Conservation (phyloP, 345 rosid species). For the Dipteronia sinensis region DNA sequence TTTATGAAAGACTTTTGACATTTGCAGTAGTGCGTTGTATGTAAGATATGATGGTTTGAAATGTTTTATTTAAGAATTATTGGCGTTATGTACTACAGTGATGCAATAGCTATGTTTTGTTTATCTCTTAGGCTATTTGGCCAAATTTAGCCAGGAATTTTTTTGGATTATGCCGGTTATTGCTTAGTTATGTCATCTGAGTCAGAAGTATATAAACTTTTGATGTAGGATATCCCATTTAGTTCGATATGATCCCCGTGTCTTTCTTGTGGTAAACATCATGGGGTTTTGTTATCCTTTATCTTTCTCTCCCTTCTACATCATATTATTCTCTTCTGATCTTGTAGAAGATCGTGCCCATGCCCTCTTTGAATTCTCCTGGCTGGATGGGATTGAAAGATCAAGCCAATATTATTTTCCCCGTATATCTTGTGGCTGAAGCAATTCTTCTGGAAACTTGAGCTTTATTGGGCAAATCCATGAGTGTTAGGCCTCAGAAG, state of each 20-base stretch:
- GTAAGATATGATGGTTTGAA: background rate
- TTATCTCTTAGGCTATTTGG: background rate
- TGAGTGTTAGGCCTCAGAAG: background rate
- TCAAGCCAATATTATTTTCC: background rate
- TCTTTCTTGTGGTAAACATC: background rate
- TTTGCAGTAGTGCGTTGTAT: background rate
- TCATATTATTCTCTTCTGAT: background rate
- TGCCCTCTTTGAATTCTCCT: background rate
- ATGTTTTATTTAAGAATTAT: slow-evolving; percentile 1
- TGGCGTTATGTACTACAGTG: background rate
- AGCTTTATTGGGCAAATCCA: background rate
- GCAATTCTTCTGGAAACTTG: background rate
- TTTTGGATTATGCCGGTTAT: background rate
- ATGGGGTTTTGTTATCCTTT: background rate
- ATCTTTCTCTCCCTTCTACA: background rate
- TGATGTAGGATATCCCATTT: background rate
- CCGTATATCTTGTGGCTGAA: background rate
- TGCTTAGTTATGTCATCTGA: background rate
- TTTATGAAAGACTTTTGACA: background rate
- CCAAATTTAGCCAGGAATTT: background rate
- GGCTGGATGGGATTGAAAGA: background rate
- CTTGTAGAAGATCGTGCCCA: background rate
- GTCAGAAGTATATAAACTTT: background rate
- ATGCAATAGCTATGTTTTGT: background rate
- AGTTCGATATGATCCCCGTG: background rate